Percentiles rank a stretch among this genome's conserved stretches.
These are phyloP conservation scores for Fusarium beomiforme DNA, from an alignment of 2,329 filamentous ascomycete genomes.

Conservation along the genomic window DNA sequence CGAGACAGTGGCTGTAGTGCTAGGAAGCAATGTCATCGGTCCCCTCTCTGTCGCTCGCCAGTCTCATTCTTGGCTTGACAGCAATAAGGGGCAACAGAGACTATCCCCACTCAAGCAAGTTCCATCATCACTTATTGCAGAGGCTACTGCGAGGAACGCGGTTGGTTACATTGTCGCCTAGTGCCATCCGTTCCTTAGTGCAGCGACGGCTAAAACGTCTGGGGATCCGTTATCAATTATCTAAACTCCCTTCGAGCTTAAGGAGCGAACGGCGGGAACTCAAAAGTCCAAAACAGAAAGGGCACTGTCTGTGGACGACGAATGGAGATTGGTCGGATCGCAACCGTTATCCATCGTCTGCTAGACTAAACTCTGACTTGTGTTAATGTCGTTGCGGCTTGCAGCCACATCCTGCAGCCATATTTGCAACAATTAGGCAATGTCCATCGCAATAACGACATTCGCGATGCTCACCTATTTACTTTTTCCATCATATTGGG, in stretches of 20 bases:
- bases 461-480: neutral
- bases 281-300: conserved; percentile 28
- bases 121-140: conserved; percentile 31
- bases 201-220: conserved; percentile 12
- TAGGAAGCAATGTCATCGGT: conserved; percentile 2
- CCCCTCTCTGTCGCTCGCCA: neutral
- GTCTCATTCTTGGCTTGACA: conserved; percentile 3
- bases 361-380: neutral
- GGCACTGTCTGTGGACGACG: neutral
- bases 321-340: conserved; percentile 22
- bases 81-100: conserved; percentile 29
- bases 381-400: neutral
- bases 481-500: neutral
- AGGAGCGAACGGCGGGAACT: conserved; percentile 26
- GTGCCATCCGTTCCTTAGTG: conserved; percentile 31
- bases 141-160: conserved; percentile 36
- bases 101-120: conserved; percentile 16
- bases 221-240: conserved; percentile 5
- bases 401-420: neutral
- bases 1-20: neutral
- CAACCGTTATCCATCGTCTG: conserved; percentile 13
- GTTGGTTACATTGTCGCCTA: conserved; percentile 30
- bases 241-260: conserved; percentile 14
- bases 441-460: neutral
- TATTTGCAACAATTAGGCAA: neutral